A percentile compares a stretch with the other conserved stretches of the same genome.
phyloP scores from a whole-genome alignment of 1,284 basidiomycete species.

The Earliella scabrosa region DNA sequence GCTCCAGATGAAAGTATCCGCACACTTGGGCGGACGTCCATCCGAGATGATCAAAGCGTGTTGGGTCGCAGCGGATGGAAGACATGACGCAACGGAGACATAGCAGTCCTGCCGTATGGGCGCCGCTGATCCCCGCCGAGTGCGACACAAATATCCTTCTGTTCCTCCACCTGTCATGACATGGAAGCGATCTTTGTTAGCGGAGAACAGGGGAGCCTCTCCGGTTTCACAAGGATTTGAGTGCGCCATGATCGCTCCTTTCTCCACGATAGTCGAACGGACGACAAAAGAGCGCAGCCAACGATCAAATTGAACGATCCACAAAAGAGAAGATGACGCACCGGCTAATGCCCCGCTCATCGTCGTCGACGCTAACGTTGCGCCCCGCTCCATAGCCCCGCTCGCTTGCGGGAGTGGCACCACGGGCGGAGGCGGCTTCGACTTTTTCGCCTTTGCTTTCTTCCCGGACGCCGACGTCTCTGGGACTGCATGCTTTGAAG shows the following conservation, averaged over 20 bases:
- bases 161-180: no score
- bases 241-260: neutral
- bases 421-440: neutral
- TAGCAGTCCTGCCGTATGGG: no score
- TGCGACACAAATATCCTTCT: no score
- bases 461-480: slow-evolving; percentile 9
- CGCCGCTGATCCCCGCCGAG: no score
- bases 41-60: neutral
- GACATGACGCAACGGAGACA: neutral
- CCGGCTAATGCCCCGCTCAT: neutral
- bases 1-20: neutral
- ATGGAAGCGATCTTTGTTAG: no score
- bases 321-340: slow-evolving; percentile 1
- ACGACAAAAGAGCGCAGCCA: neutral
- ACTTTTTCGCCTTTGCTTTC: slow-evolving; percentile 19
- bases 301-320: neutral
- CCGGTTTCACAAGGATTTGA: no score
- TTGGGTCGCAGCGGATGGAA: neutral
- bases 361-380: no score
- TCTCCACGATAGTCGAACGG: neutral
- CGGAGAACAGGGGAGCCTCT: no score
- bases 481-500: neutral
- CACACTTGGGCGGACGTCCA: neutral
- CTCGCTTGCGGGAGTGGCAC: slow-evolving; percentile 4
- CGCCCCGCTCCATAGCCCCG: neutral